Conservation (phyloP, 441 rosid genomes). For the Jatropha multifida region DNA sequence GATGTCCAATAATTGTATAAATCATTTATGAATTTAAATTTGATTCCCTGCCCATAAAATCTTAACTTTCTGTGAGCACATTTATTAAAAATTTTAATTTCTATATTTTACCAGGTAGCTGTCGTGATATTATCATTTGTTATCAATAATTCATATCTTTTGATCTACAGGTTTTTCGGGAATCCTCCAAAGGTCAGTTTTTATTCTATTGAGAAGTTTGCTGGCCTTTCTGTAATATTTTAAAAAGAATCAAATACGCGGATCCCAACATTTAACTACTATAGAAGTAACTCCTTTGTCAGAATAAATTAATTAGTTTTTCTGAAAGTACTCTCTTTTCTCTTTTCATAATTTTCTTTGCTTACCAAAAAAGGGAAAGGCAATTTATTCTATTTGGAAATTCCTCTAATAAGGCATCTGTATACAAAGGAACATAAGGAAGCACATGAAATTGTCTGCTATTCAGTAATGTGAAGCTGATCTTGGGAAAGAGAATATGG, state of each 20-base stretch:
- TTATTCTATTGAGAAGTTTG: constrained; percentile 8
- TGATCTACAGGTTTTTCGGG: constrained; percentile 63
- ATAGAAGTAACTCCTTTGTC: not conserved
- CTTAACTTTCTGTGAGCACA: not conserved
- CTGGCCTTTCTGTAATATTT: not conserved
- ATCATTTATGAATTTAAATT: not conserved
- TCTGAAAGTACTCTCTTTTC: not conserved
- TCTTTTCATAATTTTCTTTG: not conserved
- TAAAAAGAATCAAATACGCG: constrained; percentile 10
- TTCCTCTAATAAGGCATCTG: not conserved
- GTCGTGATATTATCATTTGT: constrained; percentile 12
- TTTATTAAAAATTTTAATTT: no score
- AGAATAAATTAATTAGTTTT: not conserved
- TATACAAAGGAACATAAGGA: not conserved
- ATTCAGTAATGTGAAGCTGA: not conserved
- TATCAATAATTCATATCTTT: constrained; percentile 24
- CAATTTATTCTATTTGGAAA: not conserved
- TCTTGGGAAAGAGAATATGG: not conserved
- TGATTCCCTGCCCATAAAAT: not conserved
- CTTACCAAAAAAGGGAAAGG: not conserved
- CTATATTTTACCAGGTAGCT: constrained; percentile 6
- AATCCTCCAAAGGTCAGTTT: constrained; percentile 64
- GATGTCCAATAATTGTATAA: not conserved
- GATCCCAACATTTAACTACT: not conserved
- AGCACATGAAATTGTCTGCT: not conserved